Conservation (phyloP, 305 asterid species). For the Fraxinus albicans region DNA sequence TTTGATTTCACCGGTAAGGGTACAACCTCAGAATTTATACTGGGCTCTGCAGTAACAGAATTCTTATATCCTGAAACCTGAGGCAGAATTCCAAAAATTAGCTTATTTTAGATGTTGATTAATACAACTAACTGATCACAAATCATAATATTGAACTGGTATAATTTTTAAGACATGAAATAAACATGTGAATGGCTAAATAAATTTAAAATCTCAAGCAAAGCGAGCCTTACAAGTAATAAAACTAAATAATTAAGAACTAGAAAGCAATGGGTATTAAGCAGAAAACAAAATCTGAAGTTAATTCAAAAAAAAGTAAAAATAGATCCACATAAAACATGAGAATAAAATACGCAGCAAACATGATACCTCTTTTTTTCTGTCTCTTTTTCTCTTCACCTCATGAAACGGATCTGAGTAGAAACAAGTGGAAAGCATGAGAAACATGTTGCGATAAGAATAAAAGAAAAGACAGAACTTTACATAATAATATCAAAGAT, state of each 20-base stretch:
- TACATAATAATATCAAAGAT: neutral
- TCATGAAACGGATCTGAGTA: constrained; percentile 87
- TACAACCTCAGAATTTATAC: constrained; percentile 37
- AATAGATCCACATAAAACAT: neutral
- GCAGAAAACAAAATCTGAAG: neutral
- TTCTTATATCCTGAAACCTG: constrained; percentile 55
- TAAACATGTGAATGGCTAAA: neutral
- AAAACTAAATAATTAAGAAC: constrained; percentile 10
- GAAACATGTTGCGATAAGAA: neutral
- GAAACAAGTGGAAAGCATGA: constrained; percentile 8
- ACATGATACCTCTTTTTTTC: constrained; percentile 67
- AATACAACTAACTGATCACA: neutral
- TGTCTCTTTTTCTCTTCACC: constrained; percentile 83
- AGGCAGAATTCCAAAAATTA: constrained; percentile 30
- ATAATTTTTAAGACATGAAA: neutral
- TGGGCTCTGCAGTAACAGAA: constrained; percentile 48
- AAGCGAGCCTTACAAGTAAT: neutral
- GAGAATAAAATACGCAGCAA: constrained; percentile 5
- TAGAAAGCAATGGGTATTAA: neutral
- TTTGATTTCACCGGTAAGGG: constrained; percentile 40
- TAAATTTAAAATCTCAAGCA: constrained; percentile 2
- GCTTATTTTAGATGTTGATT: neutral
- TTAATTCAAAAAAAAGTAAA: neutral
- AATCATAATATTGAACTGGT: neutral
- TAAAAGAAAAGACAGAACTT: neutral